Base-by-base conservation (phyloP, 2,329 filamentous ascomycete genomes). In the Coniochaeta prunicola region DNA sequence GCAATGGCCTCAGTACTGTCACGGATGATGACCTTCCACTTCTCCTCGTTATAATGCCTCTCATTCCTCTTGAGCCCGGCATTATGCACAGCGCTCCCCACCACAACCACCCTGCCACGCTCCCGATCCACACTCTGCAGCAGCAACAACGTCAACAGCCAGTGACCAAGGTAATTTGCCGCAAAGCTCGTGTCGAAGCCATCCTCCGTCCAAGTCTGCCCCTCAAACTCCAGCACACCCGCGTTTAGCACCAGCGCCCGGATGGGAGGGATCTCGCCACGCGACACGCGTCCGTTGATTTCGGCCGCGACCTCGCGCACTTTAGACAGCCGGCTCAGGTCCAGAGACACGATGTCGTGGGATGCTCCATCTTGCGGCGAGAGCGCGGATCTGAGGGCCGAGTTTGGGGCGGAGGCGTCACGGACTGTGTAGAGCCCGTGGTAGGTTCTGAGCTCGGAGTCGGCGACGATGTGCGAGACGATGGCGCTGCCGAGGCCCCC, bases 61-160 rank as follows among this genome's bases (percentile, higher is more conserved):
- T 62, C 53, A 1, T 40, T 57, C 24, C 40, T 48, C 7, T n/a
- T 24, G 21, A 48, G 40, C 9, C 9, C 65, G 65, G 63, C 69
- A 70, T 73, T 68, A 61, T 73, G 67, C 7, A 63, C 57, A 64
- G 64, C 68, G 58, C 71, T 71, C 3, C 70, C 65, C 19, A 73
- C 40, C 4, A 70, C 57, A 4, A 74, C 65, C 13, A 73, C 64
- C 8, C 70, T 64, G 2, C 70, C 71, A 2, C 62, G 40, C 45
- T 68, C 60, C 57, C 63, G 65, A 63, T 73, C 70, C 65, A 73
- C 67, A 45, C 70, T 71, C 59, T 67, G 61, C 19, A 73, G 63
- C 12, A 73, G 59, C 24, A 73, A 58, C 17, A 73, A 38, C 2
- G 67, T 67, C 19, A 73, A 60, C 28, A 73, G 66, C 60, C 68